Percentiles rank a stretch among this genome's conserved stretches.
Conservation (phyloP, 2,329 filamentous ascomycete species). For the Ciborinia camelliae region DNA sequence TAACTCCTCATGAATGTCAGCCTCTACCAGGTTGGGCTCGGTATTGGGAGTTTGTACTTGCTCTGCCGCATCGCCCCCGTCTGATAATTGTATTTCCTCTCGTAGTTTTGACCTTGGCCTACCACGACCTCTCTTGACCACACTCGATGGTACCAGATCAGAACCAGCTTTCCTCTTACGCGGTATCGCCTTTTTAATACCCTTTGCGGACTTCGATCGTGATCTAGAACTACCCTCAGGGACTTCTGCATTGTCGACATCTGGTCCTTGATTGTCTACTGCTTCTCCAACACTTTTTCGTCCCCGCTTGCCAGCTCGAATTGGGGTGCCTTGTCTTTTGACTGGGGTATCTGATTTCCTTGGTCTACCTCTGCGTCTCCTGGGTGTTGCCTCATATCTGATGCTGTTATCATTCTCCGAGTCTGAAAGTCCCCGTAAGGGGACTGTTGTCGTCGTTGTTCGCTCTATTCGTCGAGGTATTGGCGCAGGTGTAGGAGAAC, state of each 20-base stretch:
- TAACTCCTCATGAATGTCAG: slow-evolving; percentile 14
- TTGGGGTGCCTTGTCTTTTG: slow-evolving; percentile 32
- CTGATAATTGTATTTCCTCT: slow-evolving; percentile 17
- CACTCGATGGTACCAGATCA: slow-evolving; percentile 10
- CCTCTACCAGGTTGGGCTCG: slow-evolving; percentile 22
- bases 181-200: slow-evolving; percentile 24
- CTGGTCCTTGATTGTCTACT: slow-evolving; percentile 30
- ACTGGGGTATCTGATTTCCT: slow-evolving; percentile 42
- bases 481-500: slow-evolving; percentile 27
- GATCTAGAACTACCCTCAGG: slow-evolving; percentile 31
- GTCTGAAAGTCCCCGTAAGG: slow-evolving; percentile 37
- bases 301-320: slow-evolving; percentile 25
- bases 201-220: slow-evolving; percentile 32
- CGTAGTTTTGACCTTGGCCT: slow-evolving; percentile 16
- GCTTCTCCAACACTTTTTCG: slow-evolving; percentile 33
- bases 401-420: slow-evolving; percentile 30
- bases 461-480: slow-evolving; percentile 29
- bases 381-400: slow-evolving; percentile 38
- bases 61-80: slow-evolving; percentile 30
- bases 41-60: slow-evolving; percentile 25
- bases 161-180: slow-evolving; percentile 17
- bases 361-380: slow-evolving; percentile 42
- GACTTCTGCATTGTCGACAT: slow-evolving; percentile 29
- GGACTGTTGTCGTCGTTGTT: slow-evolving; percentile 37
- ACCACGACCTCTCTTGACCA: slow-evolving; percentile 15